Conservation (phyloP, 257 asterid species). For the Solanum ossicruentum region DNA sequence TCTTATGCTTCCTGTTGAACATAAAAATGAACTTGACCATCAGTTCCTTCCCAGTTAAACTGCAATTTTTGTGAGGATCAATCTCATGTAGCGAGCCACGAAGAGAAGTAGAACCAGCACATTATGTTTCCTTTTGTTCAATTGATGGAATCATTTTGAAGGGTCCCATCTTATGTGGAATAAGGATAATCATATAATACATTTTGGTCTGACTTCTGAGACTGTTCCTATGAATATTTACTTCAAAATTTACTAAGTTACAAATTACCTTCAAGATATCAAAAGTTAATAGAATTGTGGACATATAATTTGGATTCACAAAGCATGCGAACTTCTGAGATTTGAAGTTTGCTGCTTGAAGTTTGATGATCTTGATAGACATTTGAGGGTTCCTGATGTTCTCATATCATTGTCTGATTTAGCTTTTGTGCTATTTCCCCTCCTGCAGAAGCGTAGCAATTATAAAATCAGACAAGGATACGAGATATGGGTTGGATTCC, state of each 20-base stretch:
- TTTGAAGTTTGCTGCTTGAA: background rate
- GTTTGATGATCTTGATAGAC: background rate
- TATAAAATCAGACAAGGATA: conserved; percentile 74
- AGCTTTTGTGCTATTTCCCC: background rate
- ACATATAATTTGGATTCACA: background rate
- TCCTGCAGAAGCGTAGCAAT: conserved; percentile 60
- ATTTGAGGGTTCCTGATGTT: background rate
- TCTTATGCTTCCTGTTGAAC: background rate
- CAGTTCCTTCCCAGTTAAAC: background rate
- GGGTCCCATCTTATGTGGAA: background rate
- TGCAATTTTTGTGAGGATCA: background rate
- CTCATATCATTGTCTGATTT: background rate
- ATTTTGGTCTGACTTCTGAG: background rate
- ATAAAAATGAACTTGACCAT: background rate
- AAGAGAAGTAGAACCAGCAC: background rate
- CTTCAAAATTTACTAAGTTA: background rate
- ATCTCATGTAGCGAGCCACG: background rate
- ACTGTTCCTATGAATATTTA: background rate
- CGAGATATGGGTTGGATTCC: conserved; percentile 62
- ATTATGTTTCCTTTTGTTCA: background rate
- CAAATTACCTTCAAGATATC: background rate
- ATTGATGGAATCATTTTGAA: background rate
- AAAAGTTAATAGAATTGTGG: background rate
- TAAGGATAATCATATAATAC: background rate
- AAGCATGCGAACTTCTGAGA: background rate